Percentiles rank a stretch among this genome's conserved stretches.
Evolutionary conservation across 1,284 basidiomycete species (phyloP).

Genomic region (Albatrellus sp.): DNA sequence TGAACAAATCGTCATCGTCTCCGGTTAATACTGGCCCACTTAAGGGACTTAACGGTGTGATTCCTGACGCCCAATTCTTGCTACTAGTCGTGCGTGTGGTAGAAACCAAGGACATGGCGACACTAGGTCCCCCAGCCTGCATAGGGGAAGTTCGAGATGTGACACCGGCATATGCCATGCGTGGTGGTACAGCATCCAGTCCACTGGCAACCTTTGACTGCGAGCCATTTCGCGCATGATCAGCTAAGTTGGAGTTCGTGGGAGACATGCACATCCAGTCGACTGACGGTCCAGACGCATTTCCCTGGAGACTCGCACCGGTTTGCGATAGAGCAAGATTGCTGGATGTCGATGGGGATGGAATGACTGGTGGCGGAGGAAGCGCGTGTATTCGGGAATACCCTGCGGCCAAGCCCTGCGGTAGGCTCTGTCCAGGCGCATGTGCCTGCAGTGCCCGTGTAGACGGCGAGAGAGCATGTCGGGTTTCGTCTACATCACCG

Average conservation of each 20-base stretch:
- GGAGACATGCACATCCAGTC: conserved; percentile 22
- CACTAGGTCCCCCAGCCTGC: conserved; percentile 12
- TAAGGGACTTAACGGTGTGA: conserved; percentile 36
- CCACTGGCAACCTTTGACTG: conserved; percentile 11
- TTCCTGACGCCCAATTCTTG: conserved; percentile 22
- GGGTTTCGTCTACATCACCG: conserved; percentile 17
- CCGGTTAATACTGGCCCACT: conserved; percentile 42
- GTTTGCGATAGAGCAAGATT: conserved; percentile 19
- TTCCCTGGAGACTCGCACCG: conserved; percentile 16
- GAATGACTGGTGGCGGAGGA: conserved; percentile 32
- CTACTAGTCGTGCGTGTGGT: conserved; percentile 27
- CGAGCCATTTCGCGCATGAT: conserved; percentile 16
- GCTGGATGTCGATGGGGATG: conserved; percentile 27
- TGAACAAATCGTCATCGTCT: conserved; percentile 56
- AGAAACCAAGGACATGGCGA: conserved; percentile 19
- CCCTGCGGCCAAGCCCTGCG: conserved; percentile 78
- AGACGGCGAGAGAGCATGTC: conserved; percentile 42
- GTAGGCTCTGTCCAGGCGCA: conserved; percentile 78
- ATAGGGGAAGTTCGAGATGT: conserved; percentile 12
- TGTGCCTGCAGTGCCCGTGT: conserved; percentile 63
- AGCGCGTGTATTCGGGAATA: conserved; percentile 74
- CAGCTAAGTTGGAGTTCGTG: conserved; percentile 16
- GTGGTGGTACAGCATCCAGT: conserved; percentile 20
- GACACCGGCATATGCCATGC: conserved; percentile 20
- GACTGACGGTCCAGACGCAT: conserved; percentile 8